Base-by-base conservation (phyloP, 305 asterid species). In the Fraxinus albicans region DNA sequence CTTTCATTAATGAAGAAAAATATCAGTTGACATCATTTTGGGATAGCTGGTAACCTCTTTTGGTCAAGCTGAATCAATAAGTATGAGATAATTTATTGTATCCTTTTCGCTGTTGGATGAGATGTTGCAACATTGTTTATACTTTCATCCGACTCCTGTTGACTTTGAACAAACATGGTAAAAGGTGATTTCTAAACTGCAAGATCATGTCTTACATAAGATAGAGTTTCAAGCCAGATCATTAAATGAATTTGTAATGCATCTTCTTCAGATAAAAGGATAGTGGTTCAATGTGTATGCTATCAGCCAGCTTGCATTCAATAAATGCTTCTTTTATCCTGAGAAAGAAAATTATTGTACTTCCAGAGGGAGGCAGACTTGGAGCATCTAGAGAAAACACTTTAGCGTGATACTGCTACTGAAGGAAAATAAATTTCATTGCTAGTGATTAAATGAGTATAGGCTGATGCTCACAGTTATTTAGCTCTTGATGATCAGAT, bases 121-220 rank as follows among this genome's bases (percentile, higher is more conserved):
- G 76, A 70, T 70, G 76, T 72, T 72, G 76, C 76, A 72, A 33
- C 76, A 72, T 72, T 72, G 25, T 25, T 25, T 67, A 67, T 27
- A 67, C 42, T 29, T 12, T 72, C 25, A 4, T 33, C 42, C 12
- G n/a, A 15, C 44, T 72, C 44, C 76, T 21, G 4, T 33, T 72
- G 25, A 33, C 76, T 72, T 60, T 60, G 70, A 60, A 21, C 70
- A 21, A 60, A 60, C 31, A 60, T 3, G 31, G 70, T 60, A 60
- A 60, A 21, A 60, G 31, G 70, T 60, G 31, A 2, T 60, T 60
- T 29, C 70, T 21, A 60, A 21, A 60, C 70, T 21, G 70, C 70
- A 60, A 60, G 31, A 60, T 60, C 70, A 60, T 60, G 70, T 21
- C 70, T 60, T 33, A 34, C 17, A 34, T 58, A 73, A 7, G 50